A percentile compares a stretch with the other conserved stretches of the same genome.
Conservation (phyloP, 768 basidiomycete species). For the Lentinula lateritia region DNA sequence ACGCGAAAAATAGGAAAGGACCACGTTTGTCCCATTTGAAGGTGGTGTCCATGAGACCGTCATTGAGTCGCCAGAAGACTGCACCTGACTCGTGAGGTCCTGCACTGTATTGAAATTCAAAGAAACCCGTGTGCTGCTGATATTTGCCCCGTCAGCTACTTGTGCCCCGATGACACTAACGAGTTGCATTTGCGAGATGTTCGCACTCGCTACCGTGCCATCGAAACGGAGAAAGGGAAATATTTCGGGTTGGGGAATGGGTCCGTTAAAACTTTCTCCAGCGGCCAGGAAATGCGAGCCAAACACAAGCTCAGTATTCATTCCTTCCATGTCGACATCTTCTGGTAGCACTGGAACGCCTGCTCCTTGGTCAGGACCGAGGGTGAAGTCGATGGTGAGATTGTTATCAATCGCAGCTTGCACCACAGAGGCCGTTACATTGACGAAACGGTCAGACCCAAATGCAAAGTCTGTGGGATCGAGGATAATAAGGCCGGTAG, state of each 20-base stretch:
- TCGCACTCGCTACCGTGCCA: conserved; percentile 10
- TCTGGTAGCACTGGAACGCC: conserved; percentile 11
- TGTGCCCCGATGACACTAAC: conserved; percentile 12
- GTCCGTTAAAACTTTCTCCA: conserved; percentile 7
- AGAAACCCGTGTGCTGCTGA: conserved; percentile 6
- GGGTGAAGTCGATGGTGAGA: conserved; percentile 12
- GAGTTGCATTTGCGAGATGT: conserved; percentile 10
- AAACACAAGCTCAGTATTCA: conserved; percentile 14
- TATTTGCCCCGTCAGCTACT: conserved; percentile 8
- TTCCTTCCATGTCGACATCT: conserved; percentile 12
- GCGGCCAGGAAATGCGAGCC: conserved; percentile 10
- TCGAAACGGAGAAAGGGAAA: conserved; percentile 8
- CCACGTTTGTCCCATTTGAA: conserved; percentile 11
- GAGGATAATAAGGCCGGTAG: conserved; percentile 8
- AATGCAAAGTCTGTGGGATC: conserved; percentile 13
- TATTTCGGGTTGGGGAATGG: conserved; percentile 8
- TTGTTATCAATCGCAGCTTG: conserved; percentile 10
- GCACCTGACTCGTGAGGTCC: conserved; percentile 10
- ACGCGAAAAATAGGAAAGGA: conserved; percentile 13
- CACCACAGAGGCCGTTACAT: conserved; percentile 6
- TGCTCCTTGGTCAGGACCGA: conserved; percentile 13
- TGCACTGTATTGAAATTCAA: conserved; percentile 13
- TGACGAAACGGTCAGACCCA: conserved; percentile 12
- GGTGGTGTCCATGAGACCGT: conserved; percentile 9
- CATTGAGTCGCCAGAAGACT: conserved; percentile 1